These are phyloP conservation scores for Uronychia binucleata DNA, from an alignment of 73 alveolate species.

Conservation along the genomic window DNA sequence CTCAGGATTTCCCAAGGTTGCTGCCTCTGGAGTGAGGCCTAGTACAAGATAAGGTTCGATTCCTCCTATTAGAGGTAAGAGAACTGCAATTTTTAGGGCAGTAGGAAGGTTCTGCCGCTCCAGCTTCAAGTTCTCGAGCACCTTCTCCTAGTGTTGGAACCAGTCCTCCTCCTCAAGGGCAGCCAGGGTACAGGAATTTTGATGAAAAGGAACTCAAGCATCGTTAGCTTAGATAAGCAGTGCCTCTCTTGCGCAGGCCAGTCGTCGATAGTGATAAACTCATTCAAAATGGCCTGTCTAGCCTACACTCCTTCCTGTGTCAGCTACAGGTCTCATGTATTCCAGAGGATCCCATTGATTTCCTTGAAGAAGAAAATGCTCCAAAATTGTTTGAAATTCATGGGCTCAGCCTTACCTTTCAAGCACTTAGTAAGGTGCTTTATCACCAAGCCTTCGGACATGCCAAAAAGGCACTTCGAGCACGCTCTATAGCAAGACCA, in stretches of 20 bases:
- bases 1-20: background rate
- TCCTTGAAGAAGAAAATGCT: too few relatives aligned
- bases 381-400: too few relatives aligned
- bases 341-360: conserved; percentile 6
- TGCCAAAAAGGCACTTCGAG: too few relatives aligned
- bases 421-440: too few relatives aligned
- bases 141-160: background rate
- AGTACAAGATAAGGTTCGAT: background rate
- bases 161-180: background rate
- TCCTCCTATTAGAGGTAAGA: background rate
- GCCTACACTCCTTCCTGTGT: conserved; percentile 66
- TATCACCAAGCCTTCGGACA: too few relatives aligned
- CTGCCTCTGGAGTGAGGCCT: background rate
- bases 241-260: conserved; percentile 71
- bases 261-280: conserved; percentile 17
- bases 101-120: background rate
- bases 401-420: too few relatives aligned
- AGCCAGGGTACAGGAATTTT: background rate
- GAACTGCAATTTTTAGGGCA: too few relatives aligned
- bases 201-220: background rate
- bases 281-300: conserved; percentile 71
- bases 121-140: background rate
- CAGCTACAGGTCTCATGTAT: conserved; percentile 18
- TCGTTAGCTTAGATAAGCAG: conserved; percentile 44
- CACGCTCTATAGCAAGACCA: too few relatives aligned